Base-by-base conservation (phyloP, 2,329 filamentous ascomycete species). In the Erysiphe pulchra region DNA sequence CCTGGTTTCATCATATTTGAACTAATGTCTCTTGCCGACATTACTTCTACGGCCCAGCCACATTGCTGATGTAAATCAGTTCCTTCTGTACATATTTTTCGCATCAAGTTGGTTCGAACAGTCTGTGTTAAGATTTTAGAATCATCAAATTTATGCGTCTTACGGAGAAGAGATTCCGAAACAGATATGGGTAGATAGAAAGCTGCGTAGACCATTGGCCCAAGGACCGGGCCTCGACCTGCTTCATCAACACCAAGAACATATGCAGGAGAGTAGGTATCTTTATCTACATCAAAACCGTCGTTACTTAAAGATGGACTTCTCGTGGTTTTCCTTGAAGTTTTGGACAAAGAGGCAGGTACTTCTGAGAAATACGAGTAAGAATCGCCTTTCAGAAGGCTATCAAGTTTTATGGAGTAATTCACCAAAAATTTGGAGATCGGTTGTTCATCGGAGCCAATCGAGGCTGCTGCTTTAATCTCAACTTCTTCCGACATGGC, bases 241-340 rank as follows among this genome's bases (percentile, higher is more conserved):
- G 87, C 87, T 66, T 95, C 87, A 60, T 95, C 87, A 44, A 95
- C 79, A 50, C 87, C 87, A 18, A 95, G 69, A 17, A 80, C 77
- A 61, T 82, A 90, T 56, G 75, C 70, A 47, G 67, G 70, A 16
- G n/a, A n/a, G n/a, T n/a, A n/a, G n/a, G n/a, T n/a, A n/a, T n/a
- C n/a, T n/a, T n/a, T n/a, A n/a, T n/a, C n/a, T n/a, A n/a, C n/a
- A n/a, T n/a, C n/a, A n/a, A n/a, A n/a, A n/a, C n/a, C n/a, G n/a
- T n/a, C n/a, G n/a, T n/a, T n/a, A n/a, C n/a, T n/a, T n/a, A n/a
- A n/a, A n/a, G n/a, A n/a, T n/a, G n/a, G n/a, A n/a, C n/a, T n/a
- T n/a, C n/a, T n/a, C n/a, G n/a, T n/a, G n/a, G n/a, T n/a, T n/a
- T n/a, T n/a, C n/a, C n/a, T n/a, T n/a, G n/a, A n/a, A 63, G 51